A percentile compares a stretch with the other conserved stretches of the same genome.
Conservation (phyloP, 1,284 basidiomycete species). For the Apiotrichum laibachii region DNA sequence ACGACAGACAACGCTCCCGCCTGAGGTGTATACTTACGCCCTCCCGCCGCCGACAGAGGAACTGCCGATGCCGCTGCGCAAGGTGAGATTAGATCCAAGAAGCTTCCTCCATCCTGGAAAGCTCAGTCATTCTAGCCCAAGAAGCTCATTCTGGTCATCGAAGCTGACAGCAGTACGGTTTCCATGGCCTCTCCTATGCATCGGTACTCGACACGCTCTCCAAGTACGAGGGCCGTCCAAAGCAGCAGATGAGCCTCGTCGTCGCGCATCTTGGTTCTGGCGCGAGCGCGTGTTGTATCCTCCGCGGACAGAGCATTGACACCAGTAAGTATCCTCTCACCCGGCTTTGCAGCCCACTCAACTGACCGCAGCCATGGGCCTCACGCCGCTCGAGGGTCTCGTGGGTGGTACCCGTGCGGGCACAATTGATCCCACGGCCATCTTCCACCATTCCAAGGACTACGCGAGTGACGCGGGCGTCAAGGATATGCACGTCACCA, state of each 20-base stretch:
- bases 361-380: slow-evolving; percentile 40
- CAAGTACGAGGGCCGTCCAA: slow-evolving; percentile 58
- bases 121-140: too few species aligned
- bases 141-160: too few species aligned
- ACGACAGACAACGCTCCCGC: slow-evolving; percentile 60
- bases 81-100: too few species aligned
- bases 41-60: slow-evolving; percentile 61
- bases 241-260: slow-evolving; percentile 62
- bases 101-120: too few species aligned
- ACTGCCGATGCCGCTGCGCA: slow-evolving; percentile 65
- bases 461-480: slow-evolving; percentile 57
- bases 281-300: slow-evolving; percentile 66
- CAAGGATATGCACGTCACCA: slow-evolving; percentile 60
- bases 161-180: slow-evolving; percentile 63
- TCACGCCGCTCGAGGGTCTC: slow-evolving; percentile 57
- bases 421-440: slow-evolving; percentile 73
- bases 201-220: slow-evolving; percentile 50
- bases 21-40: slow-evolving; percentile 71
- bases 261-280: slow-evolving; percentile 81
- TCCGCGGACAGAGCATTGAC: slow-evolving; percentile 68
- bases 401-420: slow-evolving; percentile 84
- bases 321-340: slow-evolving; percentile 52
- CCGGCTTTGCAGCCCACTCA: too few species aligned
- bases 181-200: slow-evolving; percentile 64
- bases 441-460: slow-evolving; percentile 77